Conservation (phyloP, 768 basidiomycete genomes). For the Megacollybia marginata region DNA sequence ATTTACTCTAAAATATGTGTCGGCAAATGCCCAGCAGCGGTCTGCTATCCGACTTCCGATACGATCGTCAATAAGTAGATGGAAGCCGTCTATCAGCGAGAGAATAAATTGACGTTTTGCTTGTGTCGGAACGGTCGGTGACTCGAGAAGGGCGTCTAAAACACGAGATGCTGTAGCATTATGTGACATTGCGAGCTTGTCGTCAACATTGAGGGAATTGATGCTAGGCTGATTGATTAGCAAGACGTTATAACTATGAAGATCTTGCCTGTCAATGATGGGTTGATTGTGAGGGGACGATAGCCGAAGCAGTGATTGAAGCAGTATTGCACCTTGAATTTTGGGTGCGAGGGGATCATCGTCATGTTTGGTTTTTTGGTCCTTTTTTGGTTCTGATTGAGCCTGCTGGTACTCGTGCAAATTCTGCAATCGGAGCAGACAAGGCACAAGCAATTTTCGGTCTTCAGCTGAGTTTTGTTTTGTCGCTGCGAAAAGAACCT, state of each 20-base stretch:
- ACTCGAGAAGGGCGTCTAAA: conserved; percentile 71
- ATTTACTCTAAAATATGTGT: conserved; percentile 83
- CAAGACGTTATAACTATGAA: conserved; percentile 1
- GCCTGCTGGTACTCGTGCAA: conserved; percentile 30
- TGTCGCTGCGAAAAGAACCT: conserved; percentile 61
- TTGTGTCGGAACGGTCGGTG: conserved; percentile 55
- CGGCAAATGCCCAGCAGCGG: conserved; percentile 86
- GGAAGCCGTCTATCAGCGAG: conserved; percentile 72
- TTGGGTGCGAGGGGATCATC: conserved; percentile 34
- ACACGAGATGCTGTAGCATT: conserved; percentile 67
- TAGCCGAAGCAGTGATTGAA: conserved; percentile 77
- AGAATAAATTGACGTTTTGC: conserved; percentile 66
- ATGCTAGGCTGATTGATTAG: conserved; percentile 36
- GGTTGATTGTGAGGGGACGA: conserved; percentile 57
- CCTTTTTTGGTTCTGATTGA: too few relatives aligned
- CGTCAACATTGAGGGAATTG: conserved; percentile 44
- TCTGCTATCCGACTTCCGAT: conserved; percentile 88
- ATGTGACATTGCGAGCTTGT: conserved; percentile 45
- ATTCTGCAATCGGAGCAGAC: conserved; percentile 50
- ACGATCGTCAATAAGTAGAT: conserved; percentile 77
- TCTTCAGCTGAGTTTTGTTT: conserved; percentile 44
- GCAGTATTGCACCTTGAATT: conserved; percentile 76
- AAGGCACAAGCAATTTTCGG: conserved; percentile 51
- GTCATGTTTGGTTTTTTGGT: conserved; percentile 5
- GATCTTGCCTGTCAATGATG: conserved; percentile 60